Conservation (phyloP, 352 stramenopile species). For the Phytophthora uliginosa region DNA sequence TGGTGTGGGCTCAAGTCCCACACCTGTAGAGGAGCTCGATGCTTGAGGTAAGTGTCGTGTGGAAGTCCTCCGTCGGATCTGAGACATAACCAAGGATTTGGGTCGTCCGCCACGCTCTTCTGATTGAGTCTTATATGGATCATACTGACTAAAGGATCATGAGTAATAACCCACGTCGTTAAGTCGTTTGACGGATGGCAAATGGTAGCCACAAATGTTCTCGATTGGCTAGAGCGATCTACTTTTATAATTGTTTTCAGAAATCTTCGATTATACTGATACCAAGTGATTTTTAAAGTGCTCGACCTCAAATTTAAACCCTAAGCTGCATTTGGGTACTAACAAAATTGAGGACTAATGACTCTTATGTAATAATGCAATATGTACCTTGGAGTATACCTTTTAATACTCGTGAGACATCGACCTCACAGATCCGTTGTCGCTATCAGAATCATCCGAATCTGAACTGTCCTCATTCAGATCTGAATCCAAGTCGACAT, state of each 20-base stretch:
- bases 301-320: too few relatives aligned
- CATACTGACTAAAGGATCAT: neutral
- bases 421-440: neutral
- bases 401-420: neutral
- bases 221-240: constrained; percentile 11
- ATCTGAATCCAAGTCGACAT: constrained; percentile 2
- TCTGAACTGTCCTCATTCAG: neutral
- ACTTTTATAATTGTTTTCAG: neutral
- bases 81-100: constrained; percentile 36
- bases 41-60: constrained; percentile 44
- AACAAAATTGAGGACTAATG: too few relatives aligned
- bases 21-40: constrained; percentile 12
- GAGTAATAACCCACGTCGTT: neutral
- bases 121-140: constrained; percentile 20
- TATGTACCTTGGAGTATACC: neutral
- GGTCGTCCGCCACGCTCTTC: constrained; percentile 14
- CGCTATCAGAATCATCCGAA: neutral
- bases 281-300: neutral
- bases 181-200: constrained; percentile 1
- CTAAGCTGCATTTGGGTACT: too few relatives aligned
- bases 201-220: constrained; percentile 22
- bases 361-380: neutral
- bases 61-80: constrained; percentile 34
- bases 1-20: constrained; percentile 16
- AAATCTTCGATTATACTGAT: neutral